These are phyloP conservation scores for Myxozyma kluyveri DNA, from an alignment of 805 yeast genomes.

Conservation along the genomic window DNA sequence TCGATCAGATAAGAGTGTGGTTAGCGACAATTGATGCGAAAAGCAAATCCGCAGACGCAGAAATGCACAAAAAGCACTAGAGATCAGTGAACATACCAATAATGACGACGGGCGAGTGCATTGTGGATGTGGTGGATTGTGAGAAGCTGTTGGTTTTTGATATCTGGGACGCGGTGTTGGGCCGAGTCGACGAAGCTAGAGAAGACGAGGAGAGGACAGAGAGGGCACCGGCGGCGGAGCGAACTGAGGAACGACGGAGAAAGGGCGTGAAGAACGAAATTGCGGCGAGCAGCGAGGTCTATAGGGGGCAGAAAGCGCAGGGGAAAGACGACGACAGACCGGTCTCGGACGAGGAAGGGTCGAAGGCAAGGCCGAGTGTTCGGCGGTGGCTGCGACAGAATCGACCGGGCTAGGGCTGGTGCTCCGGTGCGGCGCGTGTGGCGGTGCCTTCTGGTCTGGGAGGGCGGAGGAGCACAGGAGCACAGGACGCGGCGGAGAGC, in stretches of 20 bases:
- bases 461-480: not conserved
- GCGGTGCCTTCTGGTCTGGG: not conserved
- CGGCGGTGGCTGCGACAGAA: not conserved
- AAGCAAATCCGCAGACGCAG: not conserved
- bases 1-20: not conserved
- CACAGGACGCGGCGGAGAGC: too few species aligned
- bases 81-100: conserved; percentile 5
- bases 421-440: not conserved
- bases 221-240: not conserved
- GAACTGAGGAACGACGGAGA: not conserved
- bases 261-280: too few species aligned
- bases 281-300: not conserved
- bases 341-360: conserved; percentile 1
- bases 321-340: conserved; percentile 1
- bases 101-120: conserved; percentile 14
- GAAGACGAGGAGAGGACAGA: not conserved
- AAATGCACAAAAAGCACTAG: not conserved
- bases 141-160: not conserved
- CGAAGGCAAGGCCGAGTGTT: not conserved
- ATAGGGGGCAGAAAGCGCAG: not conserved
- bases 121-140: not conserved
- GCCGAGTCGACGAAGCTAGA: not conserved
- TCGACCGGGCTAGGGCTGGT: not conserved
- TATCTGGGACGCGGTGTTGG: not conserved
- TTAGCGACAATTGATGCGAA: not conserved